Percentiles rank a stretch among this genome's conserved stretches.
These are phyloP conservation scores for Crithidia bombi DNA, from an alignment of 208 protist species.

Conservation along the genomic window DNA sequence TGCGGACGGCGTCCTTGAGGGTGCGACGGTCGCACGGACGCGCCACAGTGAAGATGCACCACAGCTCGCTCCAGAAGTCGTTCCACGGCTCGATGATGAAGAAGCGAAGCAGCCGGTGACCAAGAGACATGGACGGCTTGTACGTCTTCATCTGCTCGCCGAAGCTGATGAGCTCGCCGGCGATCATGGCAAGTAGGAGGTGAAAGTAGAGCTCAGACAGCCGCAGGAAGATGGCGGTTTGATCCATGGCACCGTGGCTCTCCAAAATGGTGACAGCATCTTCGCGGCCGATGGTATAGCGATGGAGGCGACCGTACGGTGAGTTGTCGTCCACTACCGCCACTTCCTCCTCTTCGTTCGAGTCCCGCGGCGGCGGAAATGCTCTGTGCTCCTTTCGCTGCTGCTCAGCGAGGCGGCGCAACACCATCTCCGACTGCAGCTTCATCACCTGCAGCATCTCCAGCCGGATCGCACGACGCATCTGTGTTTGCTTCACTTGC, in stretches of 20 bases:
- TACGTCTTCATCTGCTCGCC: conserved; percentile 46
- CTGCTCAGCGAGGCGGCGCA: neutral
- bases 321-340: conserved; percentile 11
- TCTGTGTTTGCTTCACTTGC: conserved; percentile 6
- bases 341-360: neutral
- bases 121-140: conserved; percentile 34
- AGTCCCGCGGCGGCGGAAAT: too few relatives aligned
- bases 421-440: conserved; percentile 3
- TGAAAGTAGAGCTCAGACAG: conserved; percentile 38
- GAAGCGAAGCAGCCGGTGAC: conserved; percentile 33
- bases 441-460: conserved; percentile 9
- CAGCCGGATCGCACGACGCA: conserved; percentile 2
- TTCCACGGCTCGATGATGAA: conserved; percentile 57
- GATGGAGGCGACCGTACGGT: conserved; percentile 8
- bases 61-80: conserved; percentile 49
- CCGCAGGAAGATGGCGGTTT: conserved; percentile 25
- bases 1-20: conserved; percentile 62
- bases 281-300: conserved; percentile 3
- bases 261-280: conserved; percentile 18
- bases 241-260: conserved; percentile 22
- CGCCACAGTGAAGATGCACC: conserved; percentile 41
- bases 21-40: conserved; percentile 41
- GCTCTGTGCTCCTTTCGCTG: neutral
- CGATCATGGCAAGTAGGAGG: conserved; percentile 37
- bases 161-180: conserved; percentile 36